These are phyloP conservation scores for Mycena citricolor DNA, from an alignment of 1,284 basidiomycete species.

Conservation along the genomic window DNA sequence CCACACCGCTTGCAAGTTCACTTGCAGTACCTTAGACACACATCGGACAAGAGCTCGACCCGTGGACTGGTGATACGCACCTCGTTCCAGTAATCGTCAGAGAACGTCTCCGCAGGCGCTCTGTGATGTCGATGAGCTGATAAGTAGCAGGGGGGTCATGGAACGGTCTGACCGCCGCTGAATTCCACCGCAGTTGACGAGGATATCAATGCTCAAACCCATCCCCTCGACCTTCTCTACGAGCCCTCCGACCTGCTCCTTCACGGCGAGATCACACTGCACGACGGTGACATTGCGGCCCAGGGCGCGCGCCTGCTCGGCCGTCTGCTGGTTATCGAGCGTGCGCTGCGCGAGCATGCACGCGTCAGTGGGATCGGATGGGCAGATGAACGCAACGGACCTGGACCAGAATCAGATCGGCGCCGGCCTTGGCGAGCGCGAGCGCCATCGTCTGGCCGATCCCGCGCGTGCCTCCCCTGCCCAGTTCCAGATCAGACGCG, in stretches of 20 bases:
- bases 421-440: slow-evolving; percentile 78
- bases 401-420: slow-evolving; percentile 78
- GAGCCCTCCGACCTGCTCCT: slow-evolving; percentile 52
- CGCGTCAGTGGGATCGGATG: not conserved
- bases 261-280: slow-evolving; percentile 74
- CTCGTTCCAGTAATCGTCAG: slow-evolving; percentile 88
- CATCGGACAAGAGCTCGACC: slow-evolving; percentile 18
- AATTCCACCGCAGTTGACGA: slow-evolving; percentile 95
- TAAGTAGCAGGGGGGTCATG: not conserved
- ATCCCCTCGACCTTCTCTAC: slow-evolving; percentile 47
- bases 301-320: slow-evolving; percentile 49
- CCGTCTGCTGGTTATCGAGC: slow-evolving; percentile 51
- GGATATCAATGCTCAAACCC: slow-evolving; percentile 74
- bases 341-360: slow-evolving; percentile 27
- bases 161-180: slow-evolving; percentile 58
- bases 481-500: not conserved
- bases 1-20: slow-evolving; percentile 81
- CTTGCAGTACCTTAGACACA: slow-evolving; percentile 60
- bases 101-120: slow-evolving; percentile 79
- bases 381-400: slow-evolving; percentile 38
- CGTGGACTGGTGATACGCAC: slow-evolving; percentile 45
- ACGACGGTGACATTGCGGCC: slow-evolving; percentile 52
- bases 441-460: slow-evolving; percentile 74
- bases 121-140: no score
- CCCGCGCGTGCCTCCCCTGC: slow-evolving; percentile 34